phyloP scores from a whole-genome alignment of 2,329 filamentous ascomycete species.

The Pseudocercospora ulei region DNA sequence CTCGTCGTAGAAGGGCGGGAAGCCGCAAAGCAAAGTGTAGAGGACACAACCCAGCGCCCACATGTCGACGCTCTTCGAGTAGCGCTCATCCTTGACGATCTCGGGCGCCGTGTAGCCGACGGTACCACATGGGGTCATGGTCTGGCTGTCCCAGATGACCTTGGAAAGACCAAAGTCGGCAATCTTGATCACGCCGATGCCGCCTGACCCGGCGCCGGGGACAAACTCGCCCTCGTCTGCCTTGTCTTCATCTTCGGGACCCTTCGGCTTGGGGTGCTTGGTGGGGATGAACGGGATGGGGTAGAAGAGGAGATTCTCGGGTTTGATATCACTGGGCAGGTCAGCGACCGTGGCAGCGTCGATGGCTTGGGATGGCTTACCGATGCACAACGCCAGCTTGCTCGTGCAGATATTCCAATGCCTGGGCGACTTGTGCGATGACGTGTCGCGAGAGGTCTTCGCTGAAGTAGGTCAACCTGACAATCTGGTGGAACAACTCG shows the following conservation, averaged over 20 bases:
- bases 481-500: conserved; percentile 96
- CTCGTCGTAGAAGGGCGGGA: conserved; percentile 97
- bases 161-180: conserved; percentile 97
- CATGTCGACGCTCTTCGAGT: conserved; percentile 99
- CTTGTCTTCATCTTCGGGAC: conserved; percentile 91
- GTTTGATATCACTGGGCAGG: conserved; percentile 77
- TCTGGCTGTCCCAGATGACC: conserved; percentile 95
- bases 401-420: conserved; percentile 86
- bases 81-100: conserved; percentile 97
- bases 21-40: conserved; percentile 92
- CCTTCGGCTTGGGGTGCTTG: conserved; percentile 67
- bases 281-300: conserved; percentile 73
- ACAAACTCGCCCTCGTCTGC: conserved; percentile 92
- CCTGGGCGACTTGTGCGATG: conserved; percentile 88
- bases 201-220: conserved; percentile 68
- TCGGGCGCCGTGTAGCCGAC: conserved; percentile 97
- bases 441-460: conserved; percentile 91
- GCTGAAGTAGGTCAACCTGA: conserved; percentile 95
- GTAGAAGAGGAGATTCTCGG: conserved; percentile 90
- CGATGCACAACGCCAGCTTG: conserved; percentile 92
- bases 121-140: conserved; percentile 98
- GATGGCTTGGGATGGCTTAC: conserved; percentile 46
- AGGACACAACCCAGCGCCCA: conserved; percentile 95
- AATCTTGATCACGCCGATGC: conserved; percentile 92
- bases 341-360: conserved; percentile 29